Percentiles rank a stretch among this genome's conserved stretches.
These are phyloP conservation scores for Ganoderma leucocontextum DNA, from an alignment of 1,284 basidiomycete genomes.

Conservation along the genomic window DNA sequence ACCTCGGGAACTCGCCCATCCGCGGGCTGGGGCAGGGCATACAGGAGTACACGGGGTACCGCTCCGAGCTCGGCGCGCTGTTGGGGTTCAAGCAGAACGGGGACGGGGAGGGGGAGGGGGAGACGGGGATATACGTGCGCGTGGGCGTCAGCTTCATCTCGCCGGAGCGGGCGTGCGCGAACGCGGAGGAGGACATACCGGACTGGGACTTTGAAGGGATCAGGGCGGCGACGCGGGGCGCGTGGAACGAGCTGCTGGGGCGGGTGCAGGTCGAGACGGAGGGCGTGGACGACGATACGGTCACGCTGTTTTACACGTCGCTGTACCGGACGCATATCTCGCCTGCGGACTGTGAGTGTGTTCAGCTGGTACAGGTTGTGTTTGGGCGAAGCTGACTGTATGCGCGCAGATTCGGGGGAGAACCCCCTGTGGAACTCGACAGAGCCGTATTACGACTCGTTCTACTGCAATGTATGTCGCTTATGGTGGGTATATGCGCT, in stretches of 20 bases:
- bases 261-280: constrained; percentile 61
- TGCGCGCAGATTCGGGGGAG: constrained; percentile 65
- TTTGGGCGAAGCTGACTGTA: not conserved
- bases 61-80: constrained; percentile 55
- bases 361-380: not conserved
- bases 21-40: constrained; percentile 14
- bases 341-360: constrained; percentile 65
- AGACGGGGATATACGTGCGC: constrained; percentile 57
- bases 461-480: constrained; percentile 48
- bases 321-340: constrained; percentile 73
- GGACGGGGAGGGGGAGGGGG: constrained; percentile 30
- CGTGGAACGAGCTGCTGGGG: constrained; percentile 66
- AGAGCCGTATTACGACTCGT: constrained; percentile 72
- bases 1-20: constrained; percentile 57
- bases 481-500: not conserved
- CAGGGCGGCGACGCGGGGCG: constrained; percentile 48
- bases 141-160: constrained; percentile 71
- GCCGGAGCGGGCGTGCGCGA: constrained; percentile 62
- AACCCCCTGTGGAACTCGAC: constrained; percentile 72
- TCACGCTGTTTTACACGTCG: constrained; percentile 67
- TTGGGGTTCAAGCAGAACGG: constrained; percentile 55
- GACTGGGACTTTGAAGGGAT: constrained; percentile 63
- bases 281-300: constrained; percentile 56
- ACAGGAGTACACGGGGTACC: constrained; percentile 23
- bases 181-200: constrained; percentile 68